Base-by-base conservation (phyloP, 371 early-diverging fungal genomes). In the Choanephora cucurbitarum region DNA sequence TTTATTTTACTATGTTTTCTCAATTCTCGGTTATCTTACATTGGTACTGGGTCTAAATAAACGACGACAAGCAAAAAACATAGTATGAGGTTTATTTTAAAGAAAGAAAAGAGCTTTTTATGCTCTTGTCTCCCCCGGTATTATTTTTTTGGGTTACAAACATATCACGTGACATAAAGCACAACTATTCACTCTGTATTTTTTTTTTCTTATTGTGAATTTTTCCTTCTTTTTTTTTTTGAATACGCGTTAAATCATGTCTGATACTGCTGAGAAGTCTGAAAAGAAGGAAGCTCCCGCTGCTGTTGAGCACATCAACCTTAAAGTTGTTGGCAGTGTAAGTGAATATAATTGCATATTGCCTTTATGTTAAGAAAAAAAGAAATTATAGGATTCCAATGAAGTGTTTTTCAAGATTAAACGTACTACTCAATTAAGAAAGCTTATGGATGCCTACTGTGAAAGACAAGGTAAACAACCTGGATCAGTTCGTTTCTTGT, bases 371-470 rank as follows among this genome's bases (percentile, higher is more conserved):
- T n/a, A n/a, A n/a, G n/a, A n/a, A n/a, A n/a, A n/a, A n/a, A n/a
- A n/a, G n/a, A n/a, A n/a, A n/a, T n/a, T n/a, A n/a, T n/a, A 65
- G 57, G 53, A 69, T 68, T 43, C 42, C 48, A 84, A 84, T 58
- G 92, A 91, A 69, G 89, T 92, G 7, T 88, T 88, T 61, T 96
- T 96, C 82, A 96, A 95, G 78, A 95, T 96, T 73, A 95, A 95
- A 75, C 85, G 91, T 33, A 73, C 88, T 4, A 95, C 97, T 22
- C 91, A 85, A 54, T 79, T 96, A 33, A 84, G 90, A 67, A 94
- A 94, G 69, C 77, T 96, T 57, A 95, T 96, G 95, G 91, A 94
- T 57, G 91, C 91, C 17, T 93, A 92, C 60, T 91, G 91, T 69
- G 85, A 87, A 22, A 85, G 91, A 45, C 85, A 87, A 62, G 89